Percentiles rank a stretch among this genome's conserved stretches.
Conservation (phyloP, 345 rosid genomes). For the Syzygium aromaticum region DNA sequence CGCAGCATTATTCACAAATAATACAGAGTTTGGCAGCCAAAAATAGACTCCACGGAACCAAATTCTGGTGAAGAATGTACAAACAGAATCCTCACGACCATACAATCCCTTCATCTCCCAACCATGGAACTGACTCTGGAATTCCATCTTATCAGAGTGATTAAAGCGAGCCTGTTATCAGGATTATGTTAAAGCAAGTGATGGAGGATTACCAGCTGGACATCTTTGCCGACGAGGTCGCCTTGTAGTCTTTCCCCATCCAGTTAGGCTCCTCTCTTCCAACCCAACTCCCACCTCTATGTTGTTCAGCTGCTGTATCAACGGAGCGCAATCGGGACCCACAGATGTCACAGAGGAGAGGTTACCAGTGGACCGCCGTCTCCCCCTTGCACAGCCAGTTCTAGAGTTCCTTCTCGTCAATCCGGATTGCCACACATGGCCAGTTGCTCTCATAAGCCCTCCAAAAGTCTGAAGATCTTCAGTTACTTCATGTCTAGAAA, state of each 20-base stretch:
- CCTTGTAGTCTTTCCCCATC: conserved; percentile 94
- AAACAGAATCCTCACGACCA: conserved; percentile 20
- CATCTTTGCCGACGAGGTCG: conserved; percentile 93
- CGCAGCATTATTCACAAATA: conserved; percentile 38
- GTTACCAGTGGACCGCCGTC: conserved; percentile 41
- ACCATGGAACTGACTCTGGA: not conserved
- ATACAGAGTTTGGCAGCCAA: conserved; percentile 29
- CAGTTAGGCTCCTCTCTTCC: conserved; percentile 74
- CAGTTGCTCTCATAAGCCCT: conserved; percentile 80
- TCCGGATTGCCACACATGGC: conserved; percentile 66
- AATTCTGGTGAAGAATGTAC: conserved; percentile 37
- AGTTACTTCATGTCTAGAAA: conserved; percentile 84
- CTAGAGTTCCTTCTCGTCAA: conserved; percentile 71
- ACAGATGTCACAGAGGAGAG: conserved; percentile 31
- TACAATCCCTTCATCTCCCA: not conserved
- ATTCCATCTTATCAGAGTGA: not conserved
- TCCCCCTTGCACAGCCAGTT: conserved; percentile 64
- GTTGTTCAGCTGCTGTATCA: conserved; percentile 45
- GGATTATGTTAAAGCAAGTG: conserved; percentile 41
- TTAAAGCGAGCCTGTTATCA: not conserved
- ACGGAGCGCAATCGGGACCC: conserved; percentile 28
- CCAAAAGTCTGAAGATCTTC: conserved; percentile 95
- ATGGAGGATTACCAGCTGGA: conserved; percentile 67
- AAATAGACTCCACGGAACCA: conserved; percentile 26
- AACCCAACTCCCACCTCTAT: conserved; percentile 57